These are phyloP conservation scores for Xerocomellus intermedius DNA, from an alignment of 768 basidiomycete genomes.

Conservation along the genomic window DNA sequence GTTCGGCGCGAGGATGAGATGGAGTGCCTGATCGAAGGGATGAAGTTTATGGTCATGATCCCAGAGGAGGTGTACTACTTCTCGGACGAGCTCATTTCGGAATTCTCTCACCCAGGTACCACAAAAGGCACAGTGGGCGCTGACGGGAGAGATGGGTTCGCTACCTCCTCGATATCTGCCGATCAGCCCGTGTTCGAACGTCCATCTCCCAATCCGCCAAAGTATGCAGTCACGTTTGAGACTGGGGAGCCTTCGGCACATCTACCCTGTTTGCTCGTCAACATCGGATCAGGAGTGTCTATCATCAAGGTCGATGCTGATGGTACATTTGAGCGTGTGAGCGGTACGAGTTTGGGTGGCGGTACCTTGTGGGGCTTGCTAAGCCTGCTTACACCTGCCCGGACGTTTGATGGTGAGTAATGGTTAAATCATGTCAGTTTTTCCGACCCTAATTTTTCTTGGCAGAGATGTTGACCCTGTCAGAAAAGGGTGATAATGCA, in stretches of 20 bases:
- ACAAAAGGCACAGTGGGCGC: slow-evolving; percentile 4
- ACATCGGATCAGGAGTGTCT: slow-evolving; percentile 97
- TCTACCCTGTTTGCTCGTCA: slow-evolving; percentile 93
- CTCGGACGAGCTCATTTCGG: slow-evolving; percentile 93
- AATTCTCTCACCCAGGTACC: slow-evolving; percentile 40
- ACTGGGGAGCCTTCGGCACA: slow-evolving; percentile 76
- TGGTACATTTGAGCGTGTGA: slow-evolving; percentile 93
- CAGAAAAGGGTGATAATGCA: slow-evolving; percentile 91
- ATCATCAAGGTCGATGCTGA: slow-evolving; percentile 97
- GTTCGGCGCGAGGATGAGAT: slow-evolving; percentile 95
- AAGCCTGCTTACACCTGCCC: slow-evolving; percentile 92
- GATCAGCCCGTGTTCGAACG: slow-evolving; percentile 54
- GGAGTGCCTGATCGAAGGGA: slow-evolving; percentile 95
- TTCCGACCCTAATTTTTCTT: slow-evolving; percentile 5
- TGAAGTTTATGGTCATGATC: slow-evolving; percentile 94
- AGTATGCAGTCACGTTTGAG: slow-evolving; percentile 87
- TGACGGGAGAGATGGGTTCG: slow-evolving; percentile 4
- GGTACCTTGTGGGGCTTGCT: slow-evolving; percentile 97
- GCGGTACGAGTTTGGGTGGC: slow-evolving; percentile 95
- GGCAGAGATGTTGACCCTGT: slow-evolving; percentile 92
- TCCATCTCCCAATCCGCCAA: slow-evolving; percentile 88
- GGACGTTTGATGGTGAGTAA: slow-evolving; percentile 90
- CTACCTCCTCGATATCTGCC: slow-evolving; percentile 9
- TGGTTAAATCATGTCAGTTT: background rate
- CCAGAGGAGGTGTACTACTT: slow-evolving; percentile 99